These are phyloP conservation scores for Hemileia vastatrix DNA, from an alignment of 1,284 basidiomycete genomes.

Conservation along the genomic window DNA sequence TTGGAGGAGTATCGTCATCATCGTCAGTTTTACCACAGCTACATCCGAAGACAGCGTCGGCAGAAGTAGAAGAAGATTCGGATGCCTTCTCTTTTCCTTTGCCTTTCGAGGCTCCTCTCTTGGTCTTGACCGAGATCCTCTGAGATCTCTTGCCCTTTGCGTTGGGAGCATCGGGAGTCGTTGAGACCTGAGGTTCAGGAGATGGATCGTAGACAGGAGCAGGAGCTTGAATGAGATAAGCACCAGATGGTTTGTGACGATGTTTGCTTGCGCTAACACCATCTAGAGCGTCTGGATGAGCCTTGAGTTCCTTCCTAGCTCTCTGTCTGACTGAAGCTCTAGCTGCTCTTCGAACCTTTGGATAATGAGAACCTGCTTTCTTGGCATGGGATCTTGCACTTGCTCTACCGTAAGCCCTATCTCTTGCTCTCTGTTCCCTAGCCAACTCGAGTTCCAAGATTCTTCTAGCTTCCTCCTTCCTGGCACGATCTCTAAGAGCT, in stretches of 20 bases:
- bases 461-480: constrained; percentile 25
- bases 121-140: background rate
- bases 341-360: background rate
- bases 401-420: background rate
- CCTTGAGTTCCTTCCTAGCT: background rate
- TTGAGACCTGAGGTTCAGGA: background rate
- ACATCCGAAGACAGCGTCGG: background rate
- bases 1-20: constrained; percentile 10
- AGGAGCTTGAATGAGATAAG: background rate
- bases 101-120: background rate
- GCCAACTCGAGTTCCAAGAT: background rate
- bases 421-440: background rate
- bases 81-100: background rate
- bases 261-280: background rate
- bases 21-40: background rate
- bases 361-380: background rate
- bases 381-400: background rate
- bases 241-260: background rate
- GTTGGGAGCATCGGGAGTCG: background rate
- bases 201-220: background rate
- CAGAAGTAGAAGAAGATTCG: background rate
- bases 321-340: background rate
- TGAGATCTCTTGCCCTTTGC: background rate
- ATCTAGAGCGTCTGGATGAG: background rate
- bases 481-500: constrained; percentile 32